Conservation (phyloP, 75 land plant species). For the Adiantum capillusveneris region DNA sequence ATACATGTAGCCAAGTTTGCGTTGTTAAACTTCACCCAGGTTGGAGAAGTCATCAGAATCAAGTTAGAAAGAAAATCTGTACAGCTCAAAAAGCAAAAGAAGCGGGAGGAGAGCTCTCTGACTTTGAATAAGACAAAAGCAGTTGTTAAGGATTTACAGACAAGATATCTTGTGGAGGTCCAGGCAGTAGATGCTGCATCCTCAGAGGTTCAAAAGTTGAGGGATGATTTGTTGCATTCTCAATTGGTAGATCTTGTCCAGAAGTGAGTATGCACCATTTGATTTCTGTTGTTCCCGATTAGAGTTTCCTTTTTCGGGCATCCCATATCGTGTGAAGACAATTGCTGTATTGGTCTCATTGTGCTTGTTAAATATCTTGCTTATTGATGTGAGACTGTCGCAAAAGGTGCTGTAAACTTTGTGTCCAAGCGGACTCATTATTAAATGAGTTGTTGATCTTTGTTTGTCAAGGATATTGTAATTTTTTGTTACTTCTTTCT, state of each 20-base stretch:
- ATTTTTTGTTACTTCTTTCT: too few relatives aligned
- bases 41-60: constrained; percentile 59
- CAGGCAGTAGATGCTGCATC: constrained; percentile 78
- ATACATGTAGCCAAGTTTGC: not conserved
- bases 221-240: constrained; percentile 61
- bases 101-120: constrained; percentile 37
- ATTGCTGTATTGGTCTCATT: too few relatives aligned
- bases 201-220: constrained; percentile 48
- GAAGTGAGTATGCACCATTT: constrained; percentile 64
- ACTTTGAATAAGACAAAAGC: constrained; percentile 61
- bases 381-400: too few relatives aligned
- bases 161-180: constrained; percentile 68
- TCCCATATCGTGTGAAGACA: too few relatives aligned
- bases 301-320: too few relatives aligned
- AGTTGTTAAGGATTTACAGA: constrained; percentile 61
- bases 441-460: too few relatives aligned
- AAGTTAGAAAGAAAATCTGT: constrained; percentile 65
- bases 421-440: too few relatives aligned
- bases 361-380: too few relatives aligned
- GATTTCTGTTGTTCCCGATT: too few relatives aligned
- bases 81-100: constrained; percentile 53
- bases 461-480: too few relatives aligned
- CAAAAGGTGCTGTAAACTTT: too few relatives aligned
- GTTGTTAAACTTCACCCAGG: constrained; percentile 35
- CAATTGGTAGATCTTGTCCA: constrained; percentile 54